These are phyloP conservation scores for Ploettnerulaceae sp. DNA, from an alignment of 2,329 filamentous ascomycete genomes.

Conservation along the genomic window DNA sequence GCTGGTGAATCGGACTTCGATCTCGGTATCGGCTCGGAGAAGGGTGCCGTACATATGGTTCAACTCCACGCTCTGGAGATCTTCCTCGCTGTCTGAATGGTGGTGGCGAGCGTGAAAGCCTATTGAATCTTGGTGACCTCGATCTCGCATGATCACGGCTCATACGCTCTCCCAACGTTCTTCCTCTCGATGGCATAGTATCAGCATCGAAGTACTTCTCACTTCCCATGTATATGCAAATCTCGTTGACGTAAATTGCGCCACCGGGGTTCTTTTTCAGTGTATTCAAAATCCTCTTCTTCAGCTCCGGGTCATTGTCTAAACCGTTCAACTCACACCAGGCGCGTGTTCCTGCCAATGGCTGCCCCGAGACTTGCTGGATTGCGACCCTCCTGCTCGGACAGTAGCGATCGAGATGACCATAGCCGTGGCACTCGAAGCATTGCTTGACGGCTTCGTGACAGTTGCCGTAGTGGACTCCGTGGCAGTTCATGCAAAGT, in stretches of 20 bases:
- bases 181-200: slow-evolving; percentile 5
- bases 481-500: slow-evolving; percentile 22
- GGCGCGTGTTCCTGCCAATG: slow-evolving; percentile 20
- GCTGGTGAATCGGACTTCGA: slow-evolving; percentile 4
- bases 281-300: slow-evolving; percentile 18
- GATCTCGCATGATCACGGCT: slow-evolving; percentile 2
- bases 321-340: slow-evolving; percentile 24
- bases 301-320: slow-evolving; percentile 17
- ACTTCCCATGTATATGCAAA: slow-evolving; percentile 24
- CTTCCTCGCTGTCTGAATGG: neutral
- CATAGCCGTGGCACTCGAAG: slow-evolving; percentile 17
- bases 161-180: slow-evolving; percentile 16
- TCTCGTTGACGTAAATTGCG: slow-evolving; percentile 22
- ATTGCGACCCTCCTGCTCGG: slow-evolving; percentile 13
- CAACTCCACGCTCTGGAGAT: neutral
- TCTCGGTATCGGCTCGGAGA: slow-evolving; percentile 3
- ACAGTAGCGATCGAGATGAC: slow-evolving; percentile 26
- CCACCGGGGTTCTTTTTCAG: slow-evolving; percentile 23
- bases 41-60: neutral
- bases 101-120: slow-evolving; percentile 10
- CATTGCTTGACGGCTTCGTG: slow-evolving; percentile 16
- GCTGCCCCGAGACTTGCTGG: slow-evolving; percentile 10
- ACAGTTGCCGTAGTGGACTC: slow-evolving; percentile 25
- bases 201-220: slow-evolving; percentile 17
- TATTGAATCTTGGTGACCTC: slow-evolving; percentile 1